A percentile compares a stretch with the other conserved stretches of the same genome.
phyloP scores from a whole-genome alignment of 2,329 filamentous ascomycete genomes.

The Geoglossum cookeanum region DNA sequence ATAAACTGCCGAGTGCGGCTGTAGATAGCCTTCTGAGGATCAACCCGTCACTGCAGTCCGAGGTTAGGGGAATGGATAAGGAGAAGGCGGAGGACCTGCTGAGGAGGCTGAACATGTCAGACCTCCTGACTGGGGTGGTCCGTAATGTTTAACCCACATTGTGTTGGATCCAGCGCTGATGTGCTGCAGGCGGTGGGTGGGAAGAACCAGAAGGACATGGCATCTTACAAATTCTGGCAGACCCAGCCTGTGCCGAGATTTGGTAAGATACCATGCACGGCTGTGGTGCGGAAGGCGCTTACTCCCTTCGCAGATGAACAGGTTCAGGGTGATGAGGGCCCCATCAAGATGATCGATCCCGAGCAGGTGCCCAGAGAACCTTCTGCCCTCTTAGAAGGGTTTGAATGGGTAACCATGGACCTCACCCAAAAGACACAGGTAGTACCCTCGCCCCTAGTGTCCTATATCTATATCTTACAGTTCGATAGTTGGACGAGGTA shows the following conservation, averaged over 20 bases:
- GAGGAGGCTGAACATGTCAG: constrained; percentile 26
- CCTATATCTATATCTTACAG: constrained; percentile 6
- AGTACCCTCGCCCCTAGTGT: not conserved
- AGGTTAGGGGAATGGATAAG: constrained; percentile 53
- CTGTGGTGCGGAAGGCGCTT: not conserved
- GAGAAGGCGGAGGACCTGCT: constrained; percentile 35
- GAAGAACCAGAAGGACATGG: constrained; percentile 93
- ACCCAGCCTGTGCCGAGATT: constrained; percentile 91
- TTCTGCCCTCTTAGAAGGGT: constrained; percentile 55
- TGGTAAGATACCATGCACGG: constrained; percentile 19
- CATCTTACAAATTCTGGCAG: constrained; percentile 94
- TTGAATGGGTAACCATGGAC: constrained; percentile 89
- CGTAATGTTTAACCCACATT: constrained; percentile 14
- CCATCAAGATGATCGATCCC: constrained; percentile 60
- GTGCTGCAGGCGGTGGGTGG: constrained; percentile 40
- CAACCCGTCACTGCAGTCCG: constrained; percentile 45
- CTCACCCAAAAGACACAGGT: constrained; percentile 50
- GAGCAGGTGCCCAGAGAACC: constrained; percentile 66
- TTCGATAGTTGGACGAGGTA: constrained; percentile 55
- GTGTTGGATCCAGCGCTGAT: constrained; percentile 18
- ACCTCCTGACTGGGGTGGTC: constrained; percentile 29
- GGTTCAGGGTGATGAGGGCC: constrained; percentile 50
- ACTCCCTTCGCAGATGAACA: constrained; percentile 24
- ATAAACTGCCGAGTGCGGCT: constrained; percentile 5
- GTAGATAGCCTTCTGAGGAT: constrained; percentile 23